Conservation (phyloP, 2,329 filamentous ascomycete species). For the Cordyceps cicadae region DNA sequence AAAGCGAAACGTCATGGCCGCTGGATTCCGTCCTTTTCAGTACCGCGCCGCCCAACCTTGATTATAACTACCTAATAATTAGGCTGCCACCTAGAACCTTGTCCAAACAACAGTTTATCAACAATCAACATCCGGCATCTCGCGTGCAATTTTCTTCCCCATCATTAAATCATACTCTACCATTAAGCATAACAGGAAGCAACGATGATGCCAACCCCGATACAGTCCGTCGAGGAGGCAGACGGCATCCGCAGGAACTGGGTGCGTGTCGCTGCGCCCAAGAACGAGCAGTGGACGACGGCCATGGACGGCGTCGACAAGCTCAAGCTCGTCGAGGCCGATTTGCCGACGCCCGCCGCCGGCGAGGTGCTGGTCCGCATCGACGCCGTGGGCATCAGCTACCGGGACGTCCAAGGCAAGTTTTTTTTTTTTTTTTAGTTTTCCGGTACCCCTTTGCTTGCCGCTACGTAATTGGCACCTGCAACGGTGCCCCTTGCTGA, state of each 20-base stretch:
- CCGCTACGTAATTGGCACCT: no score
- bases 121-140: not conserved
- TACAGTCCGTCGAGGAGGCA: not conserved
- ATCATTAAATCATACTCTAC: not conserved
- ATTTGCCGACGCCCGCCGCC: constrained; percentile 38
- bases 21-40: no score
- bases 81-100: not conserved
- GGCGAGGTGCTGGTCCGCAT: constrained; percentile 45
- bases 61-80: no score
- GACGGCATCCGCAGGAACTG: constrained; percentile 8
- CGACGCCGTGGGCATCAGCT: constrained; percentile 39
- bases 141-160: not conserved
- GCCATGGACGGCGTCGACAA: constrained; percentile 48
- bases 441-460: no score
- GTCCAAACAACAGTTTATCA: not conserved
- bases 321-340: constrained; percentile 34
- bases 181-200: no score
- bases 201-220: not conserved
- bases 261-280: constrained; percentile 16
- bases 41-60: no score
- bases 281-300: constrained; percentile 45
- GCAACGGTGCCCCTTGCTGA: no score
- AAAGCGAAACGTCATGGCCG: no score
- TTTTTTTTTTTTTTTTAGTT: not conserved
- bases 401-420: constrained; percentile 41